Evolutionary conservation across 2,329 filamentous ascomycete species (phyloP), one percentile per base, ranked within the genome.

Genomic region (Pseudocercospora musae): DNA sequence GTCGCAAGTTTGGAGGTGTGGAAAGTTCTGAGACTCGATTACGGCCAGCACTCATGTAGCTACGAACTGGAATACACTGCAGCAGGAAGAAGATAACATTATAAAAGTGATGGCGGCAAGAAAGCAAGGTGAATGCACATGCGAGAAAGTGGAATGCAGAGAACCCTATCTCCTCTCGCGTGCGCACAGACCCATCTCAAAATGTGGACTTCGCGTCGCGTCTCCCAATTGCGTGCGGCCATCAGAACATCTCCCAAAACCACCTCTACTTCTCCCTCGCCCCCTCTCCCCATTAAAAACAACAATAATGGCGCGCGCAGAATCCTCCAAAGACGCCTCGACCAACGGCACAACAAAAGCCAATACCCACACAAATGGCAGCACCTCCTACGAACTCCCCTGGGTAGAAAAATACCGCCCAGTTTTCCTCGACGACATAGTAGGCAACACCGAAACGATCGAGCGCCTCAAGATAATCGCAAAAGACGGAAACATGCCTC

Each of bases 401-500:
- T 95, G 94, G 95, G 95, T 99, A 64, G 95, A 99, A 79, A 99
- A 99, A 77, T 99, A 98, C 80, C 86, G 95, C 42, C 95, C 95
- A 0, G 85, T 96, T 58, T 96, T 96, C 78, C 87, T 99, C 29
- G 92, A 98, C 79, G 94, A 99, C 79, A 89, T 99, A 58, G 95
- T 99, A 59, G 95, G 95, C 73, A 99, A 99, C 78, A 96, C 91
- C 20, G 95, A 99, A 77, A 99, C 95, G 0, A 92, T 99, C 71
- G 94, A 98, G 77, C 90, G 95, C 59, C 82, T 99, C 71, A 98
- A 98, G 76, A 98, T 99, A 73, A 98, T 99, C 71, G 93, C 95
- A 52, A 95, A 93, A 78, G 95, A 98, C 80, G 95, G 95, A 71
- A 99, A 99, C 79, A 97, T 99, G 93, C 95, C 95, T 2, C 95